Evolutionary conservation across 257 asterid species (phyloP).

Genomic region (Lycium ferocissimum): DNA sequence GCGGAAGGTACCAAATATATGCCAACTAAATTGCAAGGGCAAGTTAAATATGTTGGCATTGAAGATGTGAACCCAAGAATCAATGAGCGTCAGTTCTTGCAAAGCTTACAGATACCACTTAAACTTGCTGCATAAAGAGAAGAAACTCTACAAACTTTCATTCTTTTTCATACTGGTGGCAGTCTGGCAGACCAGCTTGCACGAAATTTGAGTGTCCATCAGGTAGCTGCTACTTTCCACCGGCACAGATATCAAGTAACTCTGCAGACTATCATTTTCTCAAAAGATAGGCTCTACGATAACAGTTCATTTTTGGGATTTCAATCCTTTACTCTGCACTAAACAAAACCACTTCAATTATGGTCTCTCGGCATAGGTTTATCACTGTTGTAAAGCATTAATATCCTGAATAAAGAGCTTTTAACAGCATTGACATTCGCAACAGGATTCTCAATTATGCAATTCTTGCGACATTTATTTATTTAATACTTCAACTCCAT

Average conservation of each 20-base stretch:
- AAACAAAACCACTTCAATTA: not conserved
- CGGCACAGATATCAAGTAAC: too few relatives aligned
- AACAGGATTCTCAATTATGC: not conserved
- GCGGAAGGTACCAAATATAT: not conserved
- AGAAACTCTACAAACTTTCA: not conserved
- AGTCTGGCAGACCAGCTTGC: too few relatives aligned
- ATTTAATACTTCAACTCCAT: not conserved
- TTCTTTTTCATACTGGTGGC: too few relatives aligned
- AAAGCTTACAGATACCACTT: not conserved
- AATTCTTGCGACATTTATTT: too few relatives aligned
- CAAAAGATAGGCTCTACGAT: not conserved
- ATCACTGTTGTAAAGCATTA: too few relatives aligned
- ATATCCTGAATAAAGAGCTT: not conserved
- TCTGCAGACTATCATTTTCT: not conserved
- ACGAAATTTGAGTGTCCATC: too few relatives aligned
- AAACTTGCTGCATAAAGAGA: not conserved
- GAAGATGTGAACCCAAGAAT: not conserved
- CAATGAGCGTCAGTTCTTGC: not conserved
- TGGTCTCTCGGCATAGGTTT: not conserved
- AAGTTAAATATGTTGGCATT: not conserved
- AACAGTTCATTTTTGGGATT: not conserved
- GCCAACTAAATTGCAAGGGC: not conserved
- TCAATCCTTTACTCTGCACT: not conserved
- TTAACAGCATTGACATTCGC: not conserved
- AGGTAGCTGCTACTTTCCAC: too few relatives aligned